Conservation (phyloP, 331 rosid genomes). For the Spiraea crenata region DNA sequence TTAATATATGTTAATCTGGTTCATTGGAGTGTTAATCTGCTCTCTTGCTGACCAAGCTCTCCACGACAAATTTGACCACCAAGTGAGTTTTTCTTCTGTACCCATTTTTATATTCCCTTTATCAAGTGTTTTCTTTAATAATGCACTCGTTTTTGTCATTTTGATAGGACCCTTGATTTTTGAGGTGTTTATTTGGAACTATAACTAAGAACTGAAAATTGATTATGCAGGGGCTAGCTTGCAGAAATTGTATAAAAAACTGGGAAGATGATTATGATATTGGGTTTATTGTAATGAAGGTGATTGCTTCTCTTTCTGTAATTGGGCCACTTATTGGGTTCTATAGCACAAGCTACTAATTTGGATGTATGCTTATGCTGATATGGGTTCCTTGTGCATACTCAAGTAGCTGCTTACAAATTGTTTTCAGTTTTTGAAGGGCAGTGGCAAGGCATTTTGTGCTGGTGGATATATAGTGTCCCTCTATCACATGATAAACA, state of each 20-base stretch:
- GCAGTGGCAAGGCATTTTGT: slow-evolving; percentile 82
- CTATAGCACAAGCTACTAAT: background rate
- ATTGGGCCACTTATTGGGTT: background rate
- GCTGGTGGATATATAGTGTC: slow-evolving; percentile 93
- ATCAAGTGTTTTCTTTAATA: slow-evolving; percentile 21
- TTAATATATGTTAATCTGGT: too few species aligned
- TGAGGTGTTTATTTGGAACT: background rate
- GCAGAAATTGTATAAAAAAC: slow-evolving; percentile 47
- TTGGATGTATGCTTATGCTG: background rate
- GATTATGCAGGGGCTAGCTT: slow-evolving; percentile 50
- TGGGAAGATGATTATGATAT: slow-evolving; percentile 85
- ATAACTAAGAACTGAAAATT: background rate
- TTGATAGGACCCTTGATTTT: background rate
- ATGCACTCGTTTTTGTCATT: background rate
- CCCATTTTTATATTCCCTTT: background rate
- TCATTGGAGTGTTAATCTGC: slow-evolving; percentile 7
- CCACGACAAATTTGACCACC: slow-evolving; percentile 33
- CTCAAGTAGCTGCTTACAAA: slow-evolving; percentile 13
- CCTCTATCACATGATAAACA: slow-evolving; percentile 45
- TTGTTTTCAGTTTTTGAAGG: slow-evolving; percentile 46
- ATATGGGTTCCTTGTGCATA: background rate
- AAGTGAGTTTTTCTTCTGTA: slow-evolving; percentile 28
- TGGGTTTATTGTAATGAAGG: slow-evolving; percentile 80
- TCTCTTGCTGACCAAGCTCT: slow-evolving; percentile 27
- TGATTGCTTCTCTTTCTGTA: slow-evolving; percentile 7